Conservation (phyloP, 257 asterid species). For the Gynochthodes officinalis region DNA sequence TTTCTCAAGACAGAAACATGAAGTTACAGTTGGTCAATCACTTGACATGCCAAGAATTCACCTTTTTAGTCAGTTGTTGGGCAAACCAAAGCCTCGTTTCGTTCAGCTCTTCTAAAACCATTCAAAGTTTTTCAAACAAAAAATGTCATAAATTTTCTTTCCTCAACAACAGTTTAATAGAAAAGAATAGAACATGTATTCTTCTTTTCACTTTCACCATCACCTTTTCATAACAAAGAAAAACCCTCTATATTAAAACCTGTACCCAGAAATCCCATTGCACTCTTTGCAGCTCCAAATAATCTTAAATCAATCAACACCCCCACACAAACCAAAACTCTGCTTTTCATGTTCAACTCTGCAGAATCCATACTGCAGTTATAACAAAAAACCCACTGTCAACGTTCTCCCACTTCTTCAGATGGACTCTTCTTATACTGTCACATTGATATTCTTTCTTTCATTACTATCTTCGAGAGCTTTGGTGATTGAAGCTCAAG, state of each 20-base stretch:
- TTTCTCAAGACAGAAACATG: neutral
- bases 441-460: constrained; percentile 32
- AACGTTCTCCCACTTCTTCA: constrained; percentile 20
- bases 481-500: constrained; percentile 30
- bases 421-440: constrained; percentile 37
- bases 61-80: neutral
- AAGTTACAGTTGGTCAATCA: constrained; percentile 5
- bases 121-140: neutral
- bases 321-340: constrained; percentile 5
- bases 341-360: constrained; percentile 24
- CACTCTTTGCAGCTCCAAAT: constrained; percentile 12
- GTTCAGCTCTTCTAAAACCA: constrained; percentile 1
- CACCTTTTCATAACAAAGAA: constrained; percentile 4
- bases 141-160: neutral
- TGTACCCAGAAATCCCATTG: constrained; percentile 15
- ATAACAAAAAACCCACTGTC: constrained; percentile 2
- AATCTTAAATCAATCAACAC: neutral
- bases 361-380: constrained; percentile 11
- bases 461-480: constrained; percentile 28
- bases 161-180: neutral
- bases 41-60: neutral
- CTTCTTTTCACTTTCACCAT: constrained; percentile 15
- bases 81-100: neutral
- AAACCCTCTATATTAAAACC: constrained; percentile 15
- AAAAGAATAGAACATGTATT: neutral